Evolutionary conservation across 257 asterid genomes (phyloP).

Genomic region (Salvia hispanica): DNA sequence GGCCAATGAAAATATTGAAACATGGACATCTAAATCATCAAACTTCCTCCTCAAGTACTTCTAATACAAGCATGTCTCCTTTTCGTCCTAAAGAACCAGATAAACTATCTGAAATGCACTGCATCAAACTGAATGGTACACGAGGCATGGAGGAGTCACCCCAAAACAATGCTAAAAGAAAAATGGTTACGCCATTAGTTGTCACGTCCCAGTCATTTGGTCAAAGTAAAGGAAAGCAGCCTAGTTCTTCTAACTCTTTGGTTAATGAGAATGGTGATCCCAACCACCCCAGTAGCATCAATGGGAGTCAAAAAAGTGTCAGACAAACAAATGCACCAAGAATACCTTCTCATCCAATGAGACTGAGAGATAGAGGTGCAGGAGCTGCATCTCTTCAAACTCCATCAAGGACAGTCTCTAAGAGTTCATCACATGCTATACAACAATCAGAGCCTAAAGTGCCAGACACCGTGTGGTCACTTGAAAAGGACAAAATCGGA

Average conservation of each 20-base stretch:
- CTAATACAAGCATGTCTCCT: constrained; percentile 21
- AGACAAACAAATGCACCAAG: constrained; percentile 31
- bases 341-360: constrained; percentile 46
- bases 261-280: constrained; percentile 37
- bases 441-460: constrained; percentile 43
- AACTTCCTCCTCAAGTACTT: constrained; percentile 38
- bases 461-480: constrained; percentile 31
- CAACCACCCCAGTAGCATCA: constrained; percentile 30
- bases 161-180: constrained; percentile 30
- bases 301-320: constrained; percentile 28
- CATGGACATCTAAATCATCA: constrained; percentile 48
- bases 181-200: constrained; percentile 32
- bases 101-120: constrained; percentile 35
- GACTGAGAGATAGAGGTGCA: constrained; percentile 53
- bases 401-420: constrained; percentile 38
- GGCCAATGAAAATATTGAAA: constrained; percentile 62
- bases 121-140: constrained; percentile 28
- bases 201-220: constrained; percentile 33
- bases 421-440: constrained; percentile 39
- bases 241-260: constrained; percentile 38
- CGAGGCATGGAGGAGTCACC: constrained; percentile 33
- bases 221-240: constrained; percentile 49
- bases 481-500: constrained; percentile 31
- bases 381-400: constrained; percentile 40
- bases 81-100: constrained; percentile 52